Conservation (phyloP, 345 rosid species). For the Toxicodendron radicans region DNA sequence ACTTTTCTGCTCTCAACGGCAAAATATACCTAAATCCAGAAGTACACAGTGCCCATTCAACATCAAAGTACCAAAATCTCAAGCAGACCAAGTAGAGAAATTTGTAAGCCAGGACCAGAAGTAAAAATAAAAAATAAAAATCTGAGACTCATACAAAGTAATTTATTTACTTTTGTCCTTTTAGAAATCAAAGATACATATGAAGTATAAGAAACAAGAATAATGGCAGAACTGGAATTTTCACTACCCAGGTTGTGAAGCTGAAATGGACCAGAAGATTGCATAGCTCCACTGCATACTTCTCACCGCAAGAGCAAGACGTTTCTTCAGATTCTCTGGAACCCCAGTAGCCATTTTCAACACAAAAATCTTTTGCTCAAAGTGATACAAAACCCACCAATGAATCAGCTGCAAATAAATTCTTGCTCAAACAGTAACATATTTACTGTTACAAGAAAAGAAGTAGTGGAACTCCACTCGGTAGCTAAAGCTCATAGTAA, state of each 20-base stretch:
- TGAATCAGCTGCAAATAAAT: slow-evolving; percentile 17
- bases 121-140: no score
- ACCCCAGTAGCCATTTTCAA: slow-evolving; percentile 36
- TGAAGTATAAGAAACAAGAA: slow-evolving; percentile 3
- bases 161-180: background rate
- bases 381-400: background rate
- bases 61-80: background rate
- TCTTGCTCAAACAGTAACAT: slow-evolving; percentile 15
- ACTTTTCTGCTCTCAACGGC: background rate
- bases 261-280: slow-evolving; percentile 88
- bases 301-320: slow-evolving; percentile 79
- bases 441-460: background rate
- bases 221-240: slow-evolving; percentile 10
- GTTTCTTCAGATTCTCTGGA: slow-evolving; percentile 65
- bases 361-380: background rate
- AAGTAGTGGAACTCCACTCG: background rate
- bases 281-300: slow-evolving; percentile 91
- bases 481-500: slow-evolving; percentile 3
- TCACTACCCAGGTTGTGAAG: slow-evolving; percentile 72
- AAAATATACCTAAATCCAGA: background rate
- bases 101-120: background rate
- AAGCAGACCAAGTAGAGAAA: slow-evolving; percentile 5
- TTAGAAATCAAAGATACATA: background rate
- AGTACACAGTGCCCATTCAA: background rate
- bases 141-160: background rate